phyloP scores from a whole-genome alignment of 108 stramenopile species.

The Aurantiochytrium sp. region DNA sequence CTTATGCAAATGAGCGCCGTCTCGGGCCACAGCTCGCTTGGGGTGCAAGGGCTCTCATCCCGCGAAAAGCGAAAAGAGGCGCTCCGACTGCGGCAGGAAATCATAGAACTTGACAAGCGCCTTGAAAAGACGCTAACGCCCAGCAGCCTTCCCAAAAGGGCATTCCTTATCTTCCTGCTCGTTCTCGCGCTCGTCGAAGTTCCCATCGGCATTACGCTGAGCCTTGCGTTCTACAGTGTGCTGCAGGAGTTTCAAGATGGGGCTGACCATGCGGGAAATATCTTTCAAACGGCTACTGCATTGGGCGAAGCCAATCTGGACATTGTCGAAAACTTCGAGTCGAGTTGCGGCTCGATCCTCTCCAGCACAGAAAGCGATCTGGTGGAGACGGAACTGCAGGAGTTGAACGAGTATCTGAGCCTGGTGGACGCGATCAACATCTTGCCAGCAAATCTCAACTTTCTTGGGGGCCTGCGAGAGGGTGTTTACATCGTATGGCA shows the following conservation, averaged over 20 bases:
- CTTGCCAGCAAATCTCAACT: background rate
- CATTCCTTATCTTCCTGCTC: background rate
- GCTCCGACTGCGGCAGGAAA: background rate
- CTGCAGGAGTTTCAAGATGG: background rate
- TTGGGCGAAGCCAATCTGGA: background rate
- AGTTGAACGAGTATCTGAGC: background rate
- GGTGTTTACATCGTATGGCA: background rate
- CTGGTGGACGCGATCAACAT: background rate
- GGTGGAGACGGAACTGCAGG: background rate
- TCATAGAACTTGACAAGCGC: background rate
- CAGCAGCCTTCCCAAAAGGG: background rate
- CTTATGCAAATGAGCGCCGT: background rate
- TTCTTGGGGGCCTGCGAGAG: background rate
- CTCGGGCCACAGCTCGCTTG: background rate
- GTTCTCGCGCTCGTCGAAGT: background rate
- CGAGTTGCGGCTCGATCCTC: background rate
- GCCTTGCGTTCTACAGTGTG: background rate
- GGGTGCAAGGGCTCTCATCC: background rate
- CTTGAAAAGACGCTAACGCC: background rate
- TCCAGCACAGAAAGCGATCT: background rate
- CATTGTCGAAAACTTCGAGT: background rate
- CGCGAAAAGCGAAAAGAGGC: background rate
- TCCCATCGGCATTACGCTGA: background rate
- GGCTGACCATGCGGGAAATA: background rate
- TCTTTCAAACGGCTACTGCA: background rate